phyloP scores from a whole-genome alignment of 2,329 filamentous ascomycete species.

The Falciphora oryzae region DNA sequence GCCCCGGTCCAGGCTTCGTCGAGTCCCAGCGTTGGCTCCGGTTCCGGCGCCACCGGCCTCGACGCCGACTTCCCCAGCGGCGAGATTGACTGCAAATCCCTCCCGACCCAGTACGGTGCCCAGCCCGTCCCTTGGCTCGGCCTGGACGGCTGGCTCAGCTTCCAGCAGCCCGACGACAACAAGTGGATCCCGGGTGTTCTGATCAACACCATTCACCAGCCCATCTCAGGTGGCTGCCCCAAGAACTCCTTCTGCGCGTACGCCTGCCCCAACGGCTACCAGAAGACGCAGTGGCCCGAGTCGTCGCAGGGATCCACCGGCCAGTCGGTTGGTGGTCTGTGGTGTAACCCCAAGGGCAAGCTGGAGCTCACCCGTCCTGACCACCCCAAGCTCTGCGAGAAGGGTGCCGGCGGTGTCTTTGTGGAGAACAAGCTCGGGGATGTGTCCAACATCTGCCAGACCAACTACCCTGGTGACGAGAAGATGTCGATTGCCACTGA shows the following conservation, averaged over 20 bases:
- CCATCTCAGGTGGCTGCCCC: constrained; percentile 54
- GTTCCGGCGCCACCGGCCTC: constrained; percentile 44
- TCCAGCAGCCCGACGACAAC: constrained; percentile 54
- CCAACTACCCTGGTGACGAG: constrained; percentile 93
- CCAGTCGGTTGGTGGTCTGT: constrained; percentile 83
- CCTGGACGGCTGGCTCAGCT: constrained; percentile 70
- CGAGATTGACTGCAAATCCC: constrained; percentile 60
- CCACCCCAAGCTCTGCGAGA: constrained; percentile 67
- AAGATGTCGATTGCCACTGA: constrained; percentile 75
- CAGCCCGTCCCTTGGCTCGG: constrained; percentile 62
- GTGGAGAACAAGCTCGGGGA: constrained; percentile 68
- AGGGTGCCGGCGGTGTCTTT: constrained; percentile 62
- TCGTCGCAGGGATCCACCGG: constrained; percentile 67
- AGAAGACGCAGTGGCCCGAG: constrained; percentile 84
- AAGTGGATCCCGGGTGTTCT: constrained; percentile 43
- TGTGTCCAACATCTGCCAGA: constrained; percentile 76
- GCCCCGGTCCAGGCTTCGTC: constrained; percentile 21
- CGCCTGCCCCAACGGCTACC: constrained; percentile 82
- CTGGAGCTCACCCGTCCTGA: constrained; percentile 68
- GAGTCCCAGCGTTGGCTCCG: constrained; percentile 20
- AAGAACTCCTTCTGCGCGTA: constrained; percentile 79
- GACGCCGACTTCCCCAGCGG: constrained; percentile 70
- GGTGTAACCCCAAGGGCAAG: constrained; percentile 67
- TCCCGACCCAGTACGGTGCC: constrained; percentile 79
- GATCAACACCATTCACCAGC: constrained; percentile 62